Base-by-base conservation (phyloP, 2,329 filamentous ascomycete genomes). In the Dactylella cylindrospora region DNA sequence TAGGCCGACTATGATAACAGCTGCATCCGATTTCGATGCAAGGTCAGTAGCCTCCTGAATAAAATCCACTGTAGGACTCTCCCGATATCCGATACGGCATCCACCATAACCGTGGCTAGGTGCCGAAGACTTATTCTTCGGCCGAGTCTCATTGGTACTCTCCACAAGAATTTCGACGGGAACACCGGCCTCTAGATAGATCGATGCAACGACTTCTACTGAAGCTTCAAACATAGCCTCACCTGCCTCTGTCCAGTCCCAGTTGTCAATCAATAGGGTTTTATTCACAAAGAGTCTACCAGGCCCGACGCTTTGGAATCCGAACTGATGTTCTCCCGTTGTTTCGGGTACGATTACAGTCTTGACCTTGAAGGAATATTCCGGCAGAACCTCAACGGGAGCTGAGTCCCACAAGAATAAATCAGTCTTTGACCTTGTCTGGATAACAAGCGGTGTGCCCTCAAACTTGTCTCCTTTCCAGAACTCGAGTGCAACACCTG, bases 191-290 rank as follows among this genome's bases (percentile, higher is more conserved):
- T 80, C 75, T 72, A 85, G 80, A 13, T 79, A 74, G 6, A 83
- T 75, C 0, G 82, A 77, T 45, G 83, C 79, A 22, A 84, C 75
- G 47, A 83, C 80, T 67, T 86, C 84, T 50, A 82, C 73, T 0
- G 82, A 85, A 10, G 82, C 82, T 31, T 84, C 83, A 67, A 85
- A 86, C 83, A 86, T 85, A 22, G 83, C 82, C 70, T 85, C 83
- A 17, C 83, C 82, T 66, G 84, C 79, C 64, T 85, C 81, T 0
- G 79, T 83, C 83, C 83, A 86, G 66, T 86, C 75, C 83, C 83
- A 85, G 2, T 84, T 77, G 66, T 86, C 81, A 35, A 85, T 77
- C 13, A 79, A 77, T 10, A 84, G 69, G 65, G 79, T 74, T 3
- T 79, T 82, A 52, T 86, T 74, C 41, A 86, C 72, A 65, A 79